Evolutionary conservation across 2,329 filamentous ascomycete genomes (phyloP).

Genomic region (Aureobasidium musti): DNA sequence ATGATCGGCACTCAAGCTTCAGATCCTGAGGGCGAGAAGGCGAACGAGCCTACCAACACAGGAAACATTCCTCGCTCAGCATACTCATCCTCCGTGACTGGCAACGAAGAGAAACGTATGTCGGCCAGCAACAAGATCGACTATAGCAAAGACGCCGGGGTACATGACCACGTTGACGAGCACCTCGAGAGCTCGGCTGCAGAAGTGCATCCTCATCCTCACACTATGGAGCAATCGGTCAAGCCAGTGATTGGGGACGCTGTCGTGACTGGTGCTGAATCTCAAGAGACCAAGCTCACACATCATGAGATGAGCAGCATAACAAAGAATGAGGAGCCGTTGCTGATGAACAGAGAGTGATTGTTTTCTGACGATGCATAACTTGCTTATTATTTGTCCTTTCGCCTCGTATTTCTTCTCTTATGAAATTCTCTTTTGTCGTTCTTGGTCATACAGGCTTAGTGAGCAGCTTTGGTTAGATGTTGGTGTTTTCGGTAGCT

Average conservation of each 20-base stretch:
- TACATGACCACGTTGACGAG: slow-evolving; percentile 38
- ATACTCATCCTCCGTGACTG: slow-evolving; percentile 36
- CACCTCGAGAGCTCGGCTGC: slow-evolving; percentile 38
- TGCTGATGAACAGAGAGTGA: slow-evolving; percentile 36
- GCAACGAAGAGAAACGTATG: slow-evolving; percentile 31
- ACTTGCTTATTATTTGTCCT: not conserved
- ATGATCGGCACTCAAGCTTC: not conserved
- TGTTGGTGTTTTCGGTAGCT: not conserved
- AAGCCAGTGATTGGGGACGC: slow-evolving; percentile 42
- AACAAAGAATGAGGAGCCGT: slow-evolving; percentile 40
- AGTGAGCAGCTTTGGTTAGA: not conserved
- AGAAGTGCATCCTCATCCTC: slow-evolving; percentile 41
- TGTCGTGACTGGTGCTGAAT: slow-evolving; percentile 39
- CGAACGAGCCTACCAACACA: slow-evolving; percentile 2
- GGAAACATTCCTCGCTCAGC: slow-evolving; percentile 30
- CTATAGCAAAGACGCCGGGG: slow-evolving; percentile 34
- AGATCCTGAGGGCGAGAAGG: slow-evolving; percentile 21
- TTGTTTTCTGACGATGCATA: not conserved
- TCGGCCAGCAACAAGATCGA: slow-evolving; percentile 31
- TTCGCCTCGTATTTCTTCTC: not conserved
- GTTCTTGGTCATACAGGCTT: too few species aligned
- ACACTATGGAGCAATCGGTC: slow-evolving; percentile 40
- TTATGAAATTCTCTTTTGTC: not conserved
- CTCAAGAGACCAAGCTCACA: slow-evolving; percentile 41
- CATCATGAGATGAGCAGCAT: slow-evolving; percentile 45